Base-by-base conservation (phyloP, 805 yeast genomes). In the Clavispora carvajalis region DNA sequence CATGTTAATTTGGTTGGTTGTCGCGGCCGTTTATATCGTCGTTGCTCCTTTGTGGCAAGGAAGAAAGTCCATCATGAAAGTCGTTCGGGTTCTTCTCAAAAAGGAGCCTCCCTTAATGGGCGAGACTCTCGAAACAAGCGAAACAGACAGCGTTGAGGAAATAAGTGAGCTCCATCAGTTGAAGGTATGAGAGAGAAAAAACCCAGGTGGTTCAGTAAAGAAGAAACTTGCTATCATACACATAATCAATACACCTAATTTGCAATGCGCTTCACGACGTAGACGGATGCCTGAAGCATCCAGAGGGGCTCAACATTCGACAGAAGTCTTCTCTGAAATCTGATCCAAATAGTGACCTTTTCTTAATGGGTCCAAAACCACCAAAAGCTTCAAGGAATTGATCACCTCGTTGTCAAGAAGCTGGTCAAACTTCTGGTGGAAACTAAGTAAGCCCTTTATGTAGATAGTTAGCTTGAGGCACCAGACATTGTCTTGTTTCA, bases 401-500 rank as follows among this genome's bases (percentile, higher is more conserved):
- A 56, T 46, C n/a, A 64, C 63, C 4, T 68, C 73, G 1, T 58
- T 55, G 1, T 55, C 52, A 12, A 26, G 13, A 11, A 60, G 44
- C 3, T 49, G 37, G 8, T 36, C 33, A 4, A 22, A 34, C 23
- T 16, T 35, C 12, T 9, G 34, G 13, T 16, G 28, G 9, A 11
- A 31, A 36, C 40, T 31, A 1, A 36, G 33, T 47, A 47, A 58
- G 42, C 53, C 55, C 53, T 74, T 69, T 29, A 79, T 62, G 19
- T 72, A 69, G 23, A 82, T 59, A 16, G 79, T 64, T 10, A 76
- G 67, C 51, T 85, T 83, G 45, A 86, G 60, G 53, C 96, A 89
- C 91, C 95, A 84, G 35, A 71, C 71, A 53, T 82, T 80, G 43
- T 80, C 86, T 39, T 54, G 58, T 0, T 76, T 80, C 10, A 54